phyloP scores from a whole-genome alignment of 768 basidiomycete genomes.

The Cubamyces sp. region DNA sequence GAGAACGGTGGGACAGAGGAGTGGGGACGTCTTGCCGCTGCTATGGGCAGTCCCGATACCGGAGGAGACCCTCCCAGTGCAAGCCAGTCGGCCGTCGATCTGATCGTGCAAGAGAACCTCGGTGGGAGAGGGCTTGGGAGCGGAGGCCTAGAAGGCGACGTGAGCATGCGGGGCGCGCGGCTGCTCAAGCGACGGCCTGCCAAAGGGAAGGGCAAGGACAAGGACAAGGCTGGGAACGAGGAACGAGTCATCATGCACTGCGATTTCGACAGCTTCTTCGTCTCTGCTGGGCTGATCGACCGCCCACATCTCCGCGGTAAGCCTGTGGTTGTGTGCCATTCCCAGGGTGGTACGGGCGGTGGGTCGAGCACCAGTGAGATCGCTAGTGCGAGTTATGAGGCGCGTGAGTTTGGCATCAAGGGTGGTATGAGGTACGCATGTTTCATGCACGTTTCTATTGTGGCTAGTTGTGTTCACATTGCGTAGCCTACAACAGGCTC shows the following conservation, averaged over 20 bases:
- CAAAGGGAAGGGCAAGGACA: slow-evolving; percentile 60
- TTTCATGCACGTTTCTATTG: not conserved
- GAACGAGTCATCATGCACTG: slow-evolving; percentile 83
- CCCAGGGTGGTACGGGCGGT: slow-evolving; percentile 76
- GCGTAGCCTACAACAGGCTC: slow-evolving; percentile 51
- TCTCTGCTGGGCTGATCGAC: slow-evolving; percentile 82
- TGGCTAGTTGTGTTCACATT: not conserved
- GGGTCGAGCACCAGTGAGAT: slow-evolving; percentile 89
- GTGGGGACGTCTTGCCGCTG: slow-evolving; percentile 3
- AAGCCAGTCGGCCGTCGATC: slow-evolving; percentile 35
- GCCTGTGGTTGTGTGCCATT: slow-evolving; percentile 95
- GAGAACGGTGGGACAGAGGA: slow-evolving; percentile 43
- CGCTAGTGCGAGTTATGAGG: slow-evolving; percentile 94
- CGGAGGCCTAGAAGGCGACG: slow-evolving; percentile 39
- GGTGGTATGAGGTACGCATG: slow-evolving; percentile 88
- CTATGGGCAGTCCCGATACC: not conserved
- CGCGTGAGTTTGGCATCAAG: slow-evolving; percentile 82
- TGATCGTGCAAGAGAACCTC: slow-evolving; percentile 37
- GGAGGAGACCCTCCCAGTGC: not conserved
- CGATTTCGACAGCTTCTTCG: slow-evolving; percentile 98
- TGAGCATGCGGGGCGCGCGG: slow-evolving; percentile 44
- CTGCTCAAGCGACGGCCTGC: slow-evolving; percentile 51
- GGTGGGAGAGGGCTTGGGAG: slow-evolving; percentile 28
- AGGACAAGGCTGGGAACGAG: slow-evolving; percentile 49
- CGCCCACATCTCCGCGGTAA: slow-evolving; percentile 84